A percentile compares a stretch with the other conserved stretches of the same genome.
These are phyloP conservation scores for Periconia digitata DNA, from an alignment of 2,329 filamentous ascomycete genomes.

Conservation along the genomic window DNA sequence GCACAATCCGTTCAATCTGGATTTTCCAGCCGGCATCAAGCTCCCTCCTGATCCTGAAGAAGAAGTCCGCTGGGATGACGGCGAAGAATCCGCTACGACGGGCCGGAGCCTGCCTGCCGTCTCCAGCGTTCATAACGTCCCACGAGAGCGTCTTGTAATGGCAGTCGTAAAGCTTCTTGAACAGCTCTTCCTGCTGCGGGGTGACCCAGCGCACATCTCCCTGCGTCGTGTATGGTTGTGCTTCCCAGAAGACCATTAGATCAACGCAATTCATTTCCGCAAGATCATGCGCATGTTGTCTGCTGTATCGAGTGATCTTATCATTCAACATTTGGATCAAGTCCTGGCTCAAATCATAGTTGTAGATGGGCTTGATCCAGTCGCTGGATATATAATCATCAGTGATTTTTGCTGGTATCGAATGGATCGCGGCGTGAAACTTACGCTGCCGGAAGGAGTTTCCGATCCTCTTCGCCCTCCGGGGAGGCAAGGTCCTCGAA, in stretches of 20 bases:
- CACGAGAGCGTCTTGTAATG: too few relatives aligned
- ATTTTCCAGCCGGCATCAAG: too few relatives aligned
- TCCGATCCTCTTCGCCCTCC: neutral
- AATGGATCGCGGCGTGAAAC: too few relatives aligned
- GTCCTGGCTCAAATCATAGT: neutral
- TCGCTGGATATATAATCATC: too few relatives aligned
- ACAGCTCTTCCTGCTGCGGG: neutral
- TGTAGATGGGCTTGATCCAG: neutral
- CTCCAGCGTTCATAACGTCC: too few relatives aligned
- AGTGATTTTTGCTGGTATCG: too few relatives aligned
- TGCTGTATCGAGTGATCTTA: neutral
- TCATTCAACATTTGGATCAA: neutral
- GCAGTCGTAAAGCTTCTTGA: neutral
- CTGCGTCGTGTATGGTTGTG: too few relatives aligned
- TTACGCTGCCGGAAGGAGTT: neutral
- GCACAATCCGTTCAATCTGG: too few relatives aligned
- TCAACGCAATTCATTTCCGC: neutral
- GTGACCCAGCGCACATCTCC: neutral
- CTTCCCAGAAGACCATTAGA: neutral
- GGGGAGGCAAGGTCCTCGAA: neutral
- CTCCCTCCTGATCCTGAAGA: too few relatives aligned
- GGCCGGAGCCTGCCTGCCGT: too few relatives aligned
- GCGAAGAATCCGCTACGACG: too few relatives aligned
- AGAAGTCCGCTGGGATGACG: too few relatives aligned
- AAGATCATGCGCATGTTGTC: neutral